Evolutionary conservation across 1,284 basidiomycete genomes (phyloP).

Genomic region (Sphaerobolus stellatus): DNA sequence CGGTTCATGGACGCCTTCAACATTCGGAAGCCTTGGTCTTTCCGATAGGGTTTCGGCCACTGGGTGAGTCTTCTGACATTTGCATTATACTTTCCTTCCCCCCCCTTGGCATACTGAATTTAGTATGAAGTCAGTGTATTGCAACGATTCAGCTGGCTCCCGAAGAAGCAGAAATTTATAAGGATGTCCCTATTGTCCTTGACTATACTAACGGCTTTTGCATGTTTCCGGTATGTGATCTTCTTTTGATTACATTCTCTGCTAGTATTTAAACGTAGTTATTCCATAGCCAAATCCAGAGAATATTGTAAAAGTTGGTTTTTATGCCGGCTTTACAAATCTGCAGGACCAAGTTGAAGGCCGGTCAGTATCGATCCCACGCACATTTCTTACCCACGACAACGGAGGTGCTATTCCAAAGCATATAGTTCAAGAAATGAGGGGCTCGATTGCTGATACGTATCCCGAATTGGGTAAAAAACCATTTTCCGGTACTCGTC

Average conservation of each 20-base stretch:
- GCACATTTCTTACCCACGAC: slow-evolving; percentile 59
- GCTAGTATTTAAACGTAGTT: background rate
- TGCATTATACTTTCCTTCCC: background rate
- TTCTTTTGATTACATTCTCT: background rate
- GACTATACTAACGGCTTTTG: slow-evolving; percentile 72
- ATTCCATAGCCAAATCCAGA: slow-evolving; percentile 57
- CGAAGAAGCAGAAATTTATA: slow-evolving; percentile 66
- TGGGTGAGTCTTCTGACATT: slow-evolving; percentile 47
- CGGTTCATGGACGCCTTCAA: slow-evolving; percentile 82
- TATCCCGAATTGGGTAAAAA: slow-evolving; percentile 74
- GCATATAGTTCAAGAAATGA: slow-evolving; percentile 47
- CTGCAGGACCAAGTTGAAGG: slow-evolving; percentile 14
- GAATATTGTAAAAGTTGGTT: slow-evolving; percentile 71
- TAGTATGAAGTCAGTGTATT: slow-evolving; percentile 63
- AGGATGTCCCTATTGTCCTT: slow-evolving; percentile 67
- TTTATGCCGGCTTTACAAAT: slow-evolving; percentile 66
- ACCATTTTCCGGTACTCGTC: slow-evolving; percentile 64
- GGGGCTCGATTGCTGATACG: slow-evolving; percentile 51
- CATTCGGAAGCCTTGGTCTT: slow-evolving; percentile 62
- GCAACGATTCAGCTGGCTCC: slow-evolving; percentile 71
- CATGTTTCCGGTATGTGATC: slow-evolving; percentile 64
- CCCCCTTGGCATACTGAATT: background rate
- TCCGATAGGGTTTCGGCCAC: slow-evolving; percentile 60
- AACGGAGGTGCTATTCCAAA: slow-evolving; percentile 63
- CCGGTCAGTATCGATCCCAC: slow-evolving; percentile 58